Evolutionary conservation across 1,284 basidiomycete genomes (phyloP).

Genomic region (Trametes versicolor): DNA sequence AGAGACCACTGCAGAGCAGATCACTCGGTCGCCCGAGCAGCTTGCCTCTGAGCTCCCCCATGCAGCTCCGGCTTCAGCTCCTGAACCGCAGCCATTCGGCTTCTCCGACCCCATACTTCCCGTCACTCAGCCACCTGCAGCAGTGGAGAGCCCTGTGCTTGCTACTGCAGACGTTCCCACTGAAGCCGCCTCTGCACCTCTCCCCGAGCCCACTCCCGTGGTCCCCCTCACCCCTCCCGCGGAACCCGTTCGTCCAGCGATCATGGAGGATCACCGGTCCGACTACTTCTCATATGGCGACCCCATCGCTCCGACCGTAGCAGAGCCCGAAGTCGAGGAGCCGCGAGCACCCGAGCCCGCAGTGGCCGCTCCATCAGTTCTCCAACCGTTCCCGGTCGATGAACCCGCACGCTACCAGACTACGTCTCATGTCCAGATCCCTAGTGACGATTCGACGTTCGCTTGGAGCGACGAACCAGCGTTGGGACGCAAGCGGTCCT

Average conservation of each 20-base stretch:
- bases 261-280: constrained; percentile 27
- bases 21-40: constrained; percentile 31
- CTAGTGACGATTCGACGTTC: constrained; percentile 30
- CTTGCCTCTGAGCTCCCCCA: constrained; percentile 15
- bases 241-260: constrained; percentile 18
- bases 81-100: constrained; percentile 27
- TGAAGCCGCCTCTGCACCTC: not conserved
- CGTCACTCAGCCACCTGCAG: constrained; percentile 18
- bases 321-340: constrained; percentile 3
- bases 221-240: constrained; percentile 14
- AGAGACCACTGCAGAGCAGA: constrained; percentile 5
- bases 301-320: constrained; percentile 15
- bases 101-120: constrained; percentile 30
- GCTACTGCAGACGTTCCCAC: constrained; percentile 19
- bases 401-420: constrained; percentile 15
- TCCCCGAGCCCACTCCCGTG: constrained; percentile 14
- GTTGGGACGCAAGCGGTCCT: constrained; percentile 29
- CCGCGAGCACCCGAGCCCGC: constrained; percentile 3
- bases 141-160: constrained; percentile 20
- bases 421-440: constrained; percentile 24
- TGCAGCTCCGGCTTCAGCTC: constrained; percentile 2
- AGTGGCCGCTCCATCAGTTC: constrained; percentile 13
- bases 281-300: constrained; percentile 42
- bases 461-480: constrained; percentile 36
- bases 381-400: constrained; percentile 11